These are phyloP conservation scores for Myxozyma mucilagina DNA, from an alignment of 805 yeast species.

Conservation along the genomic window DNA sequence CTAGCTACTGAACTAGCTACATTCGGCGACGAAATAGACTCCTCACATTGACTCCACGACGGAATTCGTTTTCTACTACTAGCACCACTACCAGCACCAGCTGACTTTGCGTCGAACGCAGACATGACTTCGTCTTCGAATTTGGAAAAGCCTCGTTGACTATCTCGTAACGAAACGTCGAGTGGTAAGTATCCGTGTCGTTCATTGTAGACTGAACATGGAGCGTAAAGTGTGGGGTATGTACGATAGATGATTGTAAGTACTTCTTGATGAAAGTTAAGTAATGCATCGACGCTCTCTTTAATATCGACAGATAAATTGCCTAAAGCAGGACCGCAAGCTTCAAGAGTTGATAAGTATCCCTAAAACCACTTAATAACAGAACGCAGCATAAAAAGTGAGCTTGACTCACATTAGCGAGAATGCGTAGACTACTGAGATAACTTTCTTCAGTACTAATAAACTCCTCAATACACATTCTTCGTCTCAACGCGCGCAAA, in stretches of 20 bases:
- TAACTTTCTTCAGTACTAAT: constrained; percentile 27
- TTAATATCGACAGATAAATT: constrained; percentile 17
- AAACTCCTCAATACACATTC: constrained; percentile 27
- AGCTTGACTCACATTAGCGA: constrained; percentile 14
- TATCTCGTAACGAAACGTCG: constrained; percentile 5
- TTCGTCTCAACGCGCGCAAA: constrained; percentile 19
- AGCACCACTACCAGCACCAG: too few species aligned
- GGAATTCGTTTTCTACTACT: background rate
- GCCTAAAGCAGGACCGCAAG: constrained; percentile 12
- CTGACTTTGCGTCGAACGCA: constrained; percentile 1
- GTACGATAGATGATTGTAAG: constrained; percentile 12
- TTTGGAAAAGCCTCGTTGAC: constrained; percentile 7
- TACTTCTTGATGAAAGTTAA: constrained; percentile 24
- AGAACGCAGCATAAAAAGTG: too few species aligned
- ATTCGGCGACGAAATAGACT: constrained; percentile 20
- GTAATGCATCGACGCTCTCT: constrained; percentile 19
- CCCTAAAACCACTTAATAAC: background rate
- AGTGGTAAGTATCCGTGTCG: background rate
- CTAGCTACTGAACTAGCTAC: constrained; percentile 25
- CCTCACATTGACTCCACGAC: constrained; percentile 18
- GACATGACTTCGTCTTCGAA: constrained; percentile 17
- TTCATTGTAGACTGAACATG: background rate
- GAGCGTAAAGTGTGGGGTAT: constrained; percentile 27
- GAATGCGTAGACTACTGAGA: constrained; percentile 21
- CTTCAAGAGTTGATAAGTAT: constrained; percentile 21